Evolutionary conservation across 177 flowering plant genomes (phyloP).

Genomic region (Vitis hybrid): DNA sequence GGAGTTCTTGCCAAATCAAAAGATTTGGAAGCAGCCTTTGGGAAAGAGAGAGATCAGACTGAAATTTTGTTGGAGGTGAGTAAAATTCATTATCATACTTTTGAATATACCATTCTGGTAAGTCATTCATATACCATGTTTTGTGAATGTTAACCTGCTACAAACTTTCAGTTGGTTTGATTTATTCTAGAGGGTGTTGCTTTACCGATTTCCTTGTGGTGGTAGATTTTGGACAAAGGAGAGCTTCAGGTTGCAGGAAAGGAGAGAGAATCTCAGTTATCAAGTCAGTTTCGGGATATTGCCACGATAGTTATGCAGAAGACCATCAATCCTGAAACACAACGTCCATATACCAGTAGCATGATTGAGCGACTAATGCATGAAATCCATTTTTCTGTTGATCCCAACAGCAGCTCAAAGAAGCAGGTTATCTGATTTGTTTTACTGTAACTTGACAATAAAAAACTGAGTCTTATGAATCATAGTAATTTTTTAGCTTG

Average conservation of each 20-base stretch:
- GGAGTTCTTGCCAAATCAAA: constrained; percentile 91
- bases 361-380: constrained; percentile 99
- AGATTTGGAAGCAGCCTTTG: constrained; percentile 71
- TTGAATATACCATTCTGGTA: no score
- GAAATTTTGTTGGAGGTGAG: constrained; percentile 87
- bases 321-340: constrained; percentile 88
- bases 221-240: constrained; percentile 89
- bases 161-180: neutral
- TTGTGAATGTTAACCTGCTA: neutral
- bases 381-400: constrained; percentile 95
- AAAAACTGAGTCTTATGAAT: neutral
- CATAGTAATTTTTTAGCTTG: neutral
- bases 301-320: constrained; percentile 98
- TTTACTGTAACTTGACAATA: neutral
- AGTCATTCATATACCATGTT: no score
- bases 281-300: constrained; percentile 92
- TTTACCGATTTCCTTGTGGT: constrained; percentile 11
- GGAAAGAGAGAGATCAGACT: constrained; percentile 65
- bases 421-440: constrained; percentile 64
- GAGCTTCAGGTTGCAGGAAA: constrained; percentile 98
- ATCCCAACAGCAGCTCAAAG: constrained; percentile 85
- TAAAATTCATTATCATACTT: neutral
- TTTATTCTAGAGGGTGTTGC: neutral
- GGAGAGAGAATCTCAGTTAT: constrained; percentile 87
- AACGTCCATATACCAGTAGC: constrained; percentile 90